phyloP scores from a whole-genome alignment of 2,329 filamentous ascomycete genomes.

The Alternaria arbusti region DNA sequence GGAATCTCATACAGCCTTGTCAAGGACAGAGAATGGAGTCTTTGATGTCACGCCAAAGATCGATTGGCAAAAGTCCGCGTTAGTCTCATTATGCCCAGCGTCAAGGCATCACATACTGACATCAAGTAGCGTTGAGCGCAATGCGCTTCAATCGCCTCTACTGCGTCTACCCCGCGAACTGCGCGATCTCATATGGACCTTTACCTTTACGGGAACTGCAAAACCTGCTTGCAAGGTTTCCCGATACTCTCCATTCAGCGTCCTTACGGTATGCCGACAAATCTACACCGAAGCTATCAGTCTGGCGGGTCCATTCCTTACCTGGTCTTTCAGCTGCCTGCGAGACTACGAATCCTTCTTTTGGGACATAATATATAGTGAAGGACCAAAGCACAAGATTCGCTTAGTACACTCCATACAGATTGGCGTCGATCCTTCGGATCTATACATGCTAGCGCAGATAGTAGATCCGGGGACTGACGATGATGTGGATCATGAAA shows the following conservation, averaged over 20 bases:
- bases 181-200: constrained; percentile 1
- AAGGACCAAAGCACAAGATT: background rate
- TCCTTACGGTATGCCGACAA: background rate
- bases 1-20: background rate
- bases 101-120: background rate
- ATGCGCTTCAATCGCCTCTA: background rate
- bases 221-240: background rate
- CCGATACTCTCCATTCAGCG: background rate
- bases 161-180: constrained; percentile 2
- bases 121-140: background rate
- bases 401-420: background rate
- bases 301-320: background rate
- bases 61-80: background rate
- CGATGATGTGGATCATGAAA: background rate
- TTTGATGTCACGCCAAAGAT: background rate
- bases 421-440: background rate
- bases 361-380: background rate
- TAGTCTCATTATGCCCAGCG: background rate
- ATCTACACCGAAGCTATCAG: background rate
- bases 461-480: background rate
- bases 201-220: background rate
- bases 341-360: background rate
- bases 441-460: background rate
- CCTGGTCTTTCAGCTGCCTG: background rate
- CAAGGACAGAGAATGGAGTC: background rate